These are phyloP conservation scores for Paracoccidioides brasiliensis DNA, from an alignment of 2,329 filamentous ascomycete species.

Conservation along the genomic window DNA sequence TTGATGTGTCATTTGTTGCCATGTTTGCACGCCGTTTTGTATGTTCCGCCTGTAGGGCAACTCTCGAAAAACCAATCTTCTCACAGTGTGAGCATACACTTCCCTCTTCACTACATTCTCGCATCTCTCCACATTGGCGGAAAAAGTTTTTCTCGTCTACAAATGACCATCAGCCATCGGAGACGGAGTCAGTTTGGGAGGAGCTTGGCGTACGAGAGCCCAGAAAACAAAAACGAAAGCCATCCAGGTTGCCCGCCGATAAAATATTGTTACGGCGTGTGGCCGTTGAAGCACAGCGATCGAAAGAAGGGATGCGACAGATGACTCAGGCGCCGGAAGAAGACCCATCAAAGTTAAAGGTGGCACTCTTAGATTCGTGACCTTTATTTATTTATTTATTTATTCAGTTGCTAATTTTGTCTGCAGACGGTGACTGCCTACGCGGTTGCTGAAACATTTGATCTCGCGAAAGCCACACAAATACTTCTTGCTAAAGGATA, in stretches of 20 bases:
- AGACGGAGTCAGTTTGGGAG: conserved; percentile 12
- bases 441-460: conserved; percentile 55
- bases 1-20: not conserved
- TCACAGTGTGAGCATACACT: not conserved
- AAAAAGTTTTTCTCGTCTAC: conserved; percentile 53
- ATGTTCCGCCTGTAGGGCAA: conserved; percentile 21
- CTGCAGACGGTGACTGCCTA: conserved; percentile 47
- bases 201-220: conserved; percentile 9
- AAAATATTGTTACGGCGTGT: conserved; percentile 73
- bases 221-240: conserved; percentile 35
- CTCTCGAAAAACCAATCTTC: not conserved
- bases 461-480: conserved; percentile 44
- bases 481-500: conserved; percentile 47
- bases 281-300: conserved; percentile 68
- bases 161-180: conserved; percentile 38
- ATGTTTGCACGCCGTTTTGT: conserved; percentile 24
- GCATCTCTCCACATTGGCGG: not conserved
- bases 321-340: conserved; percentile 30
- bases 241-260: conserved; percentile 38
- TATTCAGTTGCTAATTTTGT: not conserved
- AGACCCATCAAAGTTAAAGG: conserved; percentile 26
- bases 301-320: conserved; percentile 39
- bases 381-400: not conserved
- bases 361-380: conserved; percentile 6
- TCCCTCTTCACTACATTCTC: not conserved